Conservation (phyloP, 352 stramenopile species). For the Aphanomyces astaci region DNA sequence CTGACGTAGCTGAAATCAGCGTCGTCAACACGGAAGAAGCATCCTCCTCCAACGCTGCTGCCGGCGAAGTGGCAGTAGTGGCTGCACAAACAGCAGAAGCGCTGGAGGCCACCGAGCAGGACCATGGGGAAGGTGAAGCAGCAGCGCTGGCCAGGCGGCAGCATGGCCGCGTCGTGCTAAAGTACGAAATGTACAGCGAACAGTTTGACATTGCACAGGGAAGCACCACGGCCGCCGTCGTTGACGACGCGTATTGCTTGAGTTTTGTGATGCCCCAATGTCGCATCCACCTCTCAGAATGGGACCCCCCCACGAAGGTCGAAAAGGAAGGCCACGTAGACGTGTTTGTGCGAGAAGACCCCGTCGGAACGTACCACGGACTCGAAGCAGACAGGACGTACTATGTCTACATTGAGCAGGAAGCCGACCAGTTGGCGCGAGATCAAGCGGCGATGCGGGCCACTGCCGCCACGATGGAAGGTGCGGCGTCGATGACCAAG, state of each 20-base stretch:
- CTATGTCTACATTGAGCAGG: constrained; percentile 78
- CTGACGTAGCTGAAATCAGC: too few species aligned
- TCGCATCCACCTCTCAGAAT: constrained; percentile 53
- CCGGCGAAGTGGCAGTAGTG: too few species aligned
- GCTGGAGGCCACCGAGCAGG: too few species aligned
- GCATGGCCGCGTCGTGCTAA: constrained; percentile 61
- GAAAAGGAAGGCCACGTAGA: constrained; percentile 39
- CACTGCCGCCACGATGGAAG: constrained; percentile 44
- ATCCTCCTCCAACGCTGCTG: too few species aligned
- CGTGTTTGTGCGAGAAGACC: constrained; percentile 58
- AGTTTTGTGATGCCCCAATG: constrained; percentile 87
- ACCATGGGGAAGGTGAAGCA: constrained; percentile 24
- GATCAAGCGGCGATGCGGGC: constrained; percentile 43
- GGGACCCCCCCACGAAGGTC: constrained; percentile 42
- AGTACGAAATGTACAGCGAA: constrained; percentile 86
- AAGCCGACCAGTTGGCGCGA: constrained; percentile 51
- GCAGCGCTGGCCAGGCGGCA: constrained; percentile 36
- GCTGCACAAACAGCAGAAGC: background rate
- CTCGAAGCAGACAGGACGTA: constrained; percentile 63
- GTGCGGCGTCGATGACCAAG: constrained; percentile 31
- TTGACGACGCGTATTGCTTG: constrained; percentile 83
- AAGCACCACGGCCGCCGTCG: constrained; percentile 54
- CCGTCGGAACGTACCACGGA: constrained; percentile 54
- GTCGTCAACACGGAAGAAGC: too few species aligned
- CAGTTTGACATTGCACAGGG: constrained; percentile 70